Percentiles rank a stretch among this genome's conserved stretches.
phyloP scores from a whole-genome alignment of 139 green algal genomes.

The Trebouxia sp. region DNA sequence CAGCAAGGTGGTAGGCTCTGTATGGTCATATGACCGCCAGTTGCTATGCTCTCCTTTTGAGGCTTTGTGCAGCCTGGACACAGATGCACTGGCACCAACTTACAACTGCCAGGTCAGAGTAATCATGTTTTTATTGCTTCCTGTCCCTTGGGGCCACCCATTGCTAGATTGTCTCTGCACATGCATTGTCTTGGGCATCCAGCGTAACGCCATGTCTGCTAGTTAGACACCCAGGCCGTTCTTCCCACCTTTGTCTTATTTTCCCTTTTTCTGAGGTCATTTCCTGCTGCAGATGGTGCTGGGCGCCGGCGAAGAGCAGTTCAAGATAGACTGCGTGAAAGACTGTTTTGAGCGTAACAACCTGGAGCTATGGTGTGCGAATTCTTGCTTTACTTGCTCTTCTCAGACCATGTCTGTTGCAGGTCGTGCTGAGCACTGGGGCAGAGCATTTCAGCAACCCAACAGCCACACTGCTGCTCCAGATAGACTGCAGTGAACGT shows the following conservation, averaged over 20 bases:
- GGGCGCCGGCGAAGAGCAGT: constrained; percentile 44
- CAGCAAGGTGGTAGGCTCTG: constrained; percentile 47
- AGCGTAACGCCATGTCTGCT: no score
- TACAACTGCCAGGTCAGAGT: constrained; percentile 30
- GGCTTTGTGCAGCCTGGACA: constrained; percentile 45
- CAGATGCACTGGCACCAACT: constrained; percentile 37
- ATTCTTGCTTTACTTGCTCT: no score
- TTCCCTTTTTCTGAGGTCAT: no score
- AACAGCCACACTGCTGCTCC: constrained; percentile 53
- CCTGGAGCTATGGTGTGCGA: constrained; percentile 39
- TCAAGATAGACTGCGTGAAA: constrained; percentile 44
- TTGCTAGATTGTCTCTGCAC: no score
- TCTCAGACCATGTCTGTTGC: no score
- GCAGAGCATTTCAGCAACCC: constrained; percentile 52
- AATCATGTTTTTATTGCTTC: no score
- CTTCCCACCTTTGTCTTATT: no score
- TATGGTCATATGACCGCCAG: constrained; percentile 43
- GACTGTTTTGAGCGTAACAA: constrained; percentile 26
- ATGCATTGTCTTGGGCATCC: no score
- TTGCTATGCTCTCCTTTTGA: constrained; percentile 49
- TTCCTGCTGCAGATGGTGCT: constrained; percentile 35
- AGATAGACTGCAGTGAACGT: constrained; percentile 38
- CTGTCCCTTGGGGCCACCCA: no score
- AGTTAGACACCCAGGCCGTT: no score
- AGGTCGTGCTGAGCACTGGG: constrained; percentile 41